Percentiles rank a stretch among this genome's conserved stretches.
phyloP scores from a whole-genome alignment of 129 eudicot species.

The Artemisia annua region DNA sequence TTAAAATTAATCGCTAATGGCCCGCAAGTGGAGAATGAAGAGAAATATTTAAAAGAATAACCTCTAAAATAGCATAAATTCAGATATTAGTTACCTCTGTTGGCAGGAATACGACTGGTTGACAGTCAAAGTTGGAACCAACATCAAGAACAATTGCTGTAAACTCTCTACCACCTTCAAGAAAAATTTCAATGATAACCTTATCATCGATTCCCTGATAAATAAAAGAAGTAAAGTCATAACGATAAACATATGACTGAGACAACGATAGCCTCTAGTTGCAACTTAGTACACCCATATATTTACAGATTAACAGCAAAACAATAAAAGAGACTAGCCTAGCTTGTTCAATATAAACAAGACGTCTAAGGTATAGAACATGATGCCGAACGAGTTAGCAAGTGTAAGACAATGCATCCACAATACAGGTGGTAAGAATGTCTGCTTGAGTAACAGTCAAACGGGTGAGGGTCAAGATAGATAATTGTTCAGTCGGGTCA shows the following conservation, averaged over 20 bases:
- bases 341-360: background rate
- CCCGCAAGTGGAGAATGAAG: slow-evolving; percentile 5
- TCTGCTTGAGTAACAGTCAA: no score
- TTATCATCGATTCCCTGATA: slow-evolving; percentile 87
- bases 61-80: background rate
- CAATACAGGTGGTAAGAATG: no score
- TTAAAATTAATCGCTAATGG: background rate
- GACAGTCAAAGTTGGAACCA: slow-evolving; percentile 58
- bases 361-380: background rate
- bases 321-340: background rate
- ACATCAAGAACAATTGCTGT: slow-evolving; percentile 91
- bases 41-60: slow-evolving; percentile 1
- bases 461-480: no score
- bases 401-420: no score
- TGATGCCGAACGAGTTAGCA: no score
- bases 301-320: background rate
- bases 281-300: background rate
- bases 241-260: slow-evolving; percentile 7
- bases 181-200: slow-evolving; percentile 81
- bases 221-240: slow-evolving; percentile 6
- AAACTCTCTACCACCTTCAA: slow-evolving; percentile 89
- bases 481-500: no score
- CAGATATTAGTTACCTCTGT: slow-evolving; percentile 59
- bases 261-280: no score
- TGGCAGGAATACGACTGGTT: slow-evolving; percentile 80